Conservation (phyloP, 768 basidiomycete genomes). For the Tephrocybe sp. region DNA sequence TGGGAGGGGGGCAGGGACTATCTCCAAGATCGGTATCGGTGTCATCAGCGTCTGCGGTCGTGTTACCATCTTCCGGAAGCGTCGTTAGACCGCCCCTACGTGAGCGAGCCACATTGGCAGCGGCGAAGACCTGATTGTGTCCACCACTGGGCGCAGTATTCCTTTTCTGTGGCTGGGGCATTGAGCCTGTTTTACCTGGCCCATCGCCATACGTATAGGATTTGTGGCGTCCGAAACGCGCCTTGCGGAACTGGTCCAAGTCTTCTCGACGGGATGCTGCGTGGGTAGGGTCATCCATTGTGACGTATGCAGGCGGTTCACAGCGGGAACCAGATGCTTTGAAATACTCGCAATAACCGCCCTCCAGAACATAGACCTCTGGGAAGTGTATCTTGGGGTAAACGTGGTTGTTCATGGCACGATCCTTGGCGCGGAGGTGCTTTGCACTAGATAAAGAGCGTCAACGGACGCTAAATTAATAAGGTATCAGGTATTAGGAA, state of each 20-base stretch:
- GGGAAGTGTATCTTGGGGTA: constrained; percentile 96
- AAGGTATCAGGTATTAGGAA: not conserved
- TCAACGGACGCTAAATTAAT: not conserved
- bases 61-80: constrained; percentile 65
- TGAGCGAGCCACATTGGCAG: constrained; percentile 63
- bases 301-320: constrained; percentile 79
- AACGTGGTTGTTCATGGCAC: constrained; percentile 79
- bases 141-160: constrained; percentile 61
- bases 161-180: constrained; percentile 51
- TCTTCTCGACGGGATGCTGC: constrained; percentile 79
- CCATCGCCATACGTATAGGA: constrained; percentile 92
- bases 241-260: constrained; percentile 87
- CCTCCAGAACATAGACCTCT: constrained; percentile 95
- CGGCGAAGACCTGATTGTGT: constrained; percentile 58
- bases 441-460: constrained; percentile 63
- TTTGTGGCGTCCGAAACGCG: constrained; percentile 84
- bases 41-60: constrained; percentile 62
- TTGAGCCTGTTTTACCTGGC: constrained; percentile 35
- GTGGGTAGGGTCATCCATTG: constrained; percentile 93
- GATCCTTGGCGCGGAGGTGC: constrained; percentile 87
- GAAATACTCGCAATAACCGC: constrained; percentile 91
- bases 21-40: constrained; percentile 79
- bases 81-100: constrained; percentile 60
- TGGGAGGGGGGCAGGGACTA: constrained; percentile 84
- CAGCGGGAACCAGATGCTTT: constrained; percentile 67